Evolutionary conservation across 2,329 filamentous ascomycete genomes (phyloP).

Genomic region (Chaetomium sp.): DNA sequence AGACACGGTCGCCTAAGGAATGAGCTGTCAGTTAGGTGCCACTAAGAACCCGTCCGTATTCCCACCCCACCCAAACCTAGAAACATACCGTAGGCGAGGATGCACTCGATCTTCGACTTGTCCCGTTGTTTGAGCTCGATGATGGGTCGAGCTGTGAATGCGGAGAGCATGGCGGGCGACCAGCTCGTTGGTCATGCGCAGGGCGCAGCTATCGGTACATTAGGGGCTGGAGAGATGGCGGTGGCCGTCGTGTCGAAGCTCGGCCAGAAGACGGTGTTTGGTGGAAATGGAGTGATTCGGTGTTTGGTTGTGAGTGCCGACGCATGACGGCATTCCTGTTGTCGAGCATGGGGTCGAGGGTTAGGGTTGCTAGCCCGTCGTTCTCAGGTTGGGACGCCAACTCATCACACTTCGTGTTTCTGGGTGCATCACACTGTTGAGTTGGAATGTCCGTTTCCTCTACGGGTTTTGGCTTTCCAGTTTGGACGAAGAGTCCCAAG

Average conservation of each 20-base stretch:
- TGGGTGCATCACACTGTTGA: too few species aligned
- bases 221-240: neutral
- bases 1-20: conserved; percentile 68
- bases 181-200: conserved; percentile 31
- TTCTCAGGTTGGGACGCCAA: too few species aligned
- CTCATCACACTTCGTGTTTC: too few species aligned
- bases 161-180: conserved; percentile 73
- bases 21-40: conserved; percentile 1
- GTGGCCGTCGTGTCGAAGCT: neutral
- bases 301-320: neutral
- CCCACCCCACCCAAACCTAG: neutral
- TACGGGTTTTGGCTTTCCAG: too few species aligned
- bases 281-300: neutral
- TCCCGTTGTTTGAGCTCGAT: conserved; percentile 94
- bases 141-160: conserved; percentile 91
- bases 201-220: conserved; percentile 19
- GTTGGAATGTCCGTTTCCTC: too few species aligned
- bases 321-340: conserved; percentile 5
- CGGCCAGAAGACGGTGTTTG: neutral
- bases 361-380: neutral
- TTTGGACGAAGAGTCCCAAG: too few species aligned
- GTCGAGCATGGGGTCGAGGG: neutral
- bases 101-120: conserved; percentile 95
- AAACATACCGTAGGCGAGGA: conserved; percentile 72
- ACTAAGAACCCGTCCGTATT: neutral